Evolutionary conservation across 352 stramenopile genomes (phyloP).

Genomic region (Pythium biforme): DNA sequence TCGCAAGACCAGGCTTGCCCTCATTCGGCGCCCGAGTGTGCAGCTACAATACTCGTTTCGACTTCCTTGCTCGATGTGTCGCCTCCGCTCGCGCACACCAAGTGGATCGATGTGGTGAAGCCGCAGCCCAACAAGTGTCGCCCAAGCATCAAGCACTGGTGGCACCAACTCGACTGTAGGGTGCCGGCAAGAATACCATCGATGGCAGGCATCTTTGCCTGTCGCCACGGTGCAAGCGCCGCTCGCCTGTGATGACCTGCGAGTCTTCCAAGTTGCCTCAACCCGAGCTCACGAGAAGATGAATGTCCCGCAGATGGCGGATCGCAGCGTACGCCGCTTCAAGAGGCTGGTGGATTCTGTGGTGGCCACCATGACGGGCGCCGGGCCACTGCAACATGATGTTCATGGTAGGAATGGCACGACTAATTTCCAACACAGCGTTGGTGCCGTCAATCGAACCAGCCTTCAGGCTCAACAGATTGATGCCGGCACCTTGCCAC

Average conservation of each 20-base stretch:
- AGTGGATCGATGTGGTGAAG: no score
- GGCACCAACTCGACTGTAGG: no score
- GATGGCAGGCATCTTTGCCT: slow-evolving; percentile 69
- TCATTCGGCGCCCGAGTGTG: no score
- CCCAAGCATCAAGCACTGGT: no score
- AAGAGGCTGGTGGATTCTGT: slow-evolving; percentile 83
- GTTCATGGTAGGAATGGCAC: slow-evolving; percentile 53
- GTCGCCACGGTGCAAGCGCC: slow-evolving; percentile 56
- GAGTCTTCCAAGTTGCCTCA: slow-evolving; percentile 86
- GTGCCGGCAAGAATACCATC: slow-evolving; percentile 88
- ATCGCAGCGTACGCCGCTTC: slow-evolving; percentile 75
- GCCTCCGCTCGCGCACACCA: no score
- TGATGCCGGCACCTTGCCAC: slow-evolving; percentile 45
- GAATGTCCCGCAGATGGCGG: slow-evolving; percentile 67
- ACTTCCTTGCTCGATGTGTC: no score
- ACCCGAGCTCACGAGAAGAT: slow-evolving; percentile 85
- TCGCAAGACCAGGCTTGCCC: no score
- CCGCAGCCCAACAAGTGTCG: no score
- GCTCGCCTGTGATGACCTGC: slow-evolving; percentile 72
- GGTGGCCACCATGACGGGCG: slow-evolving; percentile 78
- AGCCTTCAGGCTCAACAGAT: slow-evolving; percentile 82
- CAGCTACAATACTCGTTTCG: no score
- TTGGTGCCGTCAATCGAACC: slow-evolving; percentile 77
- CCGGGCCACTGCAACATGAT: slow-evolving; percentile 86
- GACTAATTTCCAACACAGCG: slow-evolving; percentile 74